Percentiles rank a stretch among this genome's conserved stretches.
phyloP scores from a whole-genome alignment of 2,329 filamentous ascomycete species.

The Colletotrichum magnum region DNA sequence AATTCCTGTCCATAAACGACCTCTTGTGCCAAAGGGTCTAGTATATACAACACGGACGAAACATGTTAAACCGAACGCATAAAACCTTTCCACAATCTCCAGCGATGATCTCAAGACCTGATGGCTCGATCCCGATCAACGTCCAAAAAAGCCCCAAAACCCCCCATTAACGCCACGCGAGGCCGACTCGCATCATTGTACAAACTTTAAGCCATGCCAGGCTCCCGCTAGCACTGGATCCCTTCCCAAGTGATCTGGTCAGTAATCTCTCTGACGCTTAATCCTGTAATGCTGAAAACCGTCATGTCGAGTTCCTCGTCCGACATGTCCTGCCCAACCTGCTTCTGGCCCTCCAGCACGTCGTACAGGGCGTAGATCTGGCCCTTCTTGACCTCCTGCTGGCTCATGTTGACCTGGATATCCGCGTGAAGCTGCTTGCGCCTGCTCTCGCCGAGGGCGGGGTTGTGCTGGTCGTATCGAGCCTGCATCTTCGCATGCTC shows the following conservation, averaged over 20 bases:
- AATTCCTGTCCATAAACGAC: constrained; percentile 33
- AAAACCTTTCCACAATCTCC: constrained; percentile 34
- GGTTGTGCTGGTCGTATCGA: constrained; percentile 76
- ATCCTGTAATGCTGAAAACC: constrained; percentile 67
- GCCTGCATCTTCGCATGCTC: constrained; percentile 74
- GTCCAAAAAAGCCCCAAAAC: constrained; percentile 8
- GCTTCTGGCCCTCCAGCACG: constrained; percentile 85
- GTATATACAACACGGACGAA: constrained; percentile 35
- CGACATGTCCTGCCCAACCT: constrained; percentile 73
- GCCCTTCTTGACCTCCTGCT: constrained; percentile 80
- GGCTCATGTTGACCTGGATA: constrained; percentile 73
- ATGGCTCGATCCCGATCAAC: constrained; percentile 2
- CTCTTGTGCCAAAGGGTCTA: constrained; percentile 29
- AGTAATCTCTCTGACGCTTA: constrained; percentile 59
- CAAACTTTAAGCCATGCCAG: constrained; percentile 16
- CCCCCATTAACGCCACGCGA: constrained; percentile 22
- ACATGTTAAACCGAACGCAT: constrained; percentile 18
- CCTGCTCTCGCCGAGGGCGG: constrained; percentile 74
- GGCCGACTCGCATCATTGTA: constrained; percentile 12
- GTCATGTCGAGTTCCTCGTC: constrained; percentile 76
- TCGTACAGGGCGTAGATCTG: constrained; percentile 89
- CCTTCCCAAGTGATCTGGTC: constrained; percentile 60
- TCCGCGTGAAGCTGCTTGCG: constrained; percentile 72
- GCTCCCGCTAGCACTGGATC: constrained; percentile 46
- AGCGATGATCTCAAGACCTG: constrained; percentile 11